Evolutionary conservation across 2,329 filamentous ascomycete genomes (phyloP).

Genomic region (Colletotrichum horii): DNA sequence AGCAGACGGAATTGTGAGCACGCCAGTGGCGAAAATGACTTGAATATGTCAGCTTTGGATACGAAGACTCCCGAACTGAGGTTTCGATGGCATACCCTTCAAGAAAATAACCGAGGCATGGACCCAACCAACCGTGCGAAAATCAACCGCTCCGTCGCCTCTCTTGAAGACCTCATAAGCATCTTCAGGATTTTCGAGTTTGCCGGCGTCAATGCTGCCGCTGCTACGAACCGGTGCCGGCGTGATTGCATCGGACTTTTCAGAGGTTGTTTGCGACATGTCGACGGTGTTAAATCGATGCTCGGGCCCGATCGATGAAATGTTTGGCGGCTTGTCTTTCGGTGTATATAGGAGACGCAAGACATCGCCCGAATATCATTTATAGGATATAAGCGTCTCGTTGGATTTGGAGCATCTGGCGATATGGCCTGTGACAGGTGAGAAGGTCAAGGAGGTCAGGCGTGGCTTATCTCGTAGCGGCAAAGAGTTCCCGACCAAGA

Average conservation of each 20-base stretch:
- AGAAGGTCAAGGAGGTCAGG: neutral
- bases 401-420: conserved; percentile 1
- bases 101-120: conserved; percentile 53
- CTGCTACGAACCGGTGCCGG: conserved; percentile 24
- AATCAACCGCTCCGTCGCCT: conserved; percentile 46
- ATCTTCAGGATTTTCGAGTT: conserved; percentile 30
- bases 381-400: neutral
- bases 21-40: conserved; percentile 49
- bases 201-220: conserved; percentile 26
- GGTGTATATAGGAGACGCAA: neutral
- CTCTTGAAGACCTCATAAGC: conserved; percentile 50
- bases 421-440: neutral
- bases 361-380: neutral
- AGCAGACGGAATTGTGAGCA: conserved; percentile 45
- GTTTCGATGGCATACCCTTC: conserved; percentile 33
- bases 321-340: neutral
- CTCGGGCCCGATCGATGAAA: neutral
- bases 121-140: conserved; percentile 53
- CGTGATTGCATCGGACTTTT: conserved; percentile 25
- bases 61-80: neutral
- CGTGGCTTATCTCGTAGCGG: conserved; percentile 13
- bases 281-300: neutral
- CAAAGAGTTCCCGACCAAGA: conserved; percentile 12
- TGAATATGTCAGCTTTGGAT: neutral
- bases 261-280: conserved; percentile 19